These are phyloP conservation scores for Tubosaeta sp. DNA, from an alignment of 768 basidiomycete genomes.

Conservation along the genomic window DNA sequence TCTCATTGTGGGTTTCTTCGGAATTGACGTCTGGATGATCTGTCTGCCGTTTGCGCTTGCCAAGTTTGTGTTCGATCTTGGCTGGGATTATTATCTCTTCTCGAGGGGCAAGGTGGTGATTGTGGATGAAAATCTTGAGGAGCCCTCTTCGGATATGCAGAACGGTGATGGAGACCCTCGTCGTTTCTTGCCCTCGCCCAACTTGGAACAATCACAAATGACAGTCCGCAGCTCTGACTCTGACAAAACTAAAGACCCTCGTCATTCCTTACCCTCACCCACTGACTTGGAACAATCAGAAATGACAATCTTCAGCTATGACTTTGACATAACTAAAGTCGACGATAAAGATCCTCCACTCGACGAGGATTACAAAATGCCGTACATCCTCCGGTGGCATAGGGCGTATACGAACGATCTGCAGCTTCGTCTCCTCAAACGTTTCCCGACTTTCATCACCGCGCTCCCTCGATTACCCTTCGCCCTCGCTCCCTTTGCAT, in stretches of 20 bases:
- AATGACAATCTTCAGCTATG: no score
- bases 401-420: no score
- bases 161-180: no score
- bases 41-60: constrained; percentile 73
- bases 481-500: constrained; percentile 83
- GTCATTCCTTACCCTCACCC: background rate
- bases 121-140: background rate
- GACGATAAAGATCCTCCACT: background rate
- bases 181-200: no score
- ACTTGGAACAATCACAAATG: no score
- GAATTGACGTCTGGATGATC: constrained; percentile 80
- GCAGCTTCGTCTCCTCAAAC: constrained; percentile 15
- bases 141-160: no score
- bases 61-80: constrained; percentile 67
- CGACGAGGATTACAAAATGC: background rate
- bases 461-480: constrained; percentile 71
- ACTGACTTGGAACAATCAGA: background rate
- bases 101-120: constrained; percentile 22
- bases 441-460: constrained; percentile 70
- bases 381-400: background rate
- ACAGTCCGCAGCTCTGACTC: no score
- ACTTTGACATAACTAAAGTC: background rate
- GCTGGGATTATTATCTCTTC: constrained; percentile 41
- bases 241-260: background rate
- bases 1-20: constrained; percentile 71